Evolutionary conservation across 2,329 filamentous ascomycete genomes (phyloP).

Genomic region (Ophiocordyceps camponoti-floridani): DNA sequence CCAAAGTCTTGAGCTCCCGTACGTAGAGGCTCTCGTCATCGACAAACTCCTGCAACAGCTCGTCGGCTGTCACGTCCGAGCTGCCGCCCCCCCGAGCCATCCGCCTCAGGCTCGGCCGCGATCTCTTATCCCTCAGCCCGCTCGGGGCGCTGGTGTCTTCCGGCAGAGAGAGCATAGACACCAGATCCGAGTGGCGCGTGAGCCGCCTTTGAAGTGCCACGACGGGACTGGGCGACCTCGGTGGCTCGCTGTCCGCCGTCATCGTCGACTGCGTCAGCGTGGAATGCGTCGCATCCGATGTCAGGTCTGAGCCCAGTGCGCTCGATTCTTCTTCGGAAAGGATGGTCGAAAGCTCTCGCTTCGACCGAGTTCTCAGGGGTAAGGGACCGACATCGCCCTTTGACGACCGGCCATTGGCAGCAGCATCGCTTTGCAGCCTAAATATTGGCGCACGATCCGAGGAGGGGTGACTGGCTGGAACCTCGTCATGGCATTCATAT

Average conservation of each 20-base stretch:
- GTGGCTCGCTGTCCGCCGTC: conserved; percentile 26
- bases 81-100: conserved; percentile 35
- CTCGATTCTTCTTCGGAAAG: conserved; percentile 31
- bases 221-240: conserved; percentile 22
- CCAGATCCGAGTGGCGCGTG: conserved; percentile 83
- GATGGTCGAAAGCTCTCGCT: conserved; percentile 39
- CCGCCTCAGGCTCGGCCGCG: conserved; percentile 61
- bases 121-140: conserved; percentile 51
- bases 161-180: conserved; percentile 73
- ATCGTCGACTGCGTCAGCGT: conserved; percentile 35
- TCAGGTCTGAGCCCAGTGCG: conserved; percentile 27
- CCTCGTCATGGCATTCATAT: conserved; percentile 8
- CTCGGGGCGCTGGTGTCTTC: conserved; percentile 35
- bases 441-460: conserved; percentile 4
- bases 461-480: conserved; percentile 4
- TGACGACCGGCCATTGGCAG: neutral
- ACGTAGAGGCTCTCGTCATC: conserved; percentile 78
- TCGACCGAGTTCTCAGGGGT: conserved; percentile 17
- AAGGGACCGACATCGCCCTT: neutral
- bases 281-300: conserved; percentile 26
- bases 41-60: conserved; percentile 62
- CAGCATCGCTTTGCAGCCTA: neutral
- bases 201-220: conserved; percentile 52
- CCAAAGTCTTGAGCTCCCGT: conserved; percentile 78
- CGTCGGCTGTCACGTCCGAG: conserved; percentile 50